Percentiles rank a stretch among this genome's conserved stretches.
These are phyloP conservation scores for Ophiocordyceps camponoti-floridani DNA, from an alignment of 2,329 filamentous ascomycete genomes.

Conservation along the genomic window DNA sequence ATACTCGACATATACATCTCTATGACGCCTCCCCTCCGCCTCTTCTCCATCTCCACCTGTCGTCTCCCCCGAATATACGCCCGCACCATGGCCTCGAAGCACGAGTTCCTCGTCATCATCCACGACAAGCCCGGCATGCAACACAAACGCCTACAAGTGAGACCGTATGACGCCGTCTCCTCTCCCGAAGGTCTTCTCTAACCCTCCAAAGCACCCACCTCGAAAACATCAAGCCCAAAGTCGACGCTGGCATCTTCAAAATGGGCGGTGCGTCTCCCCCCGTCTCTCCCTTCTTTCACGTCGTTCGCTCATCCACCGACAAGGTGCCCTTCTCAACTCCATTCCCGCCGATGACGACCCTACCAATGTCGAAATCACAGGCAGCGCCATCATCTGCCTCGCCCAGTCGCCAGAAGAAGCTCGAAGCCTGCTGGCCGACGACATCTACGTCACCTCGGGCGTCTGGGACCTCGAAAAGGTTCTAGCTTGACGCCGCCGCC, in stretches of 20 bases:
- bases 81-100: constrained; percentile 12
- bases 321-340: constrained; percentile 51
- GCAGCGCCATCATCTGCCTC: constrained; percentile 49
- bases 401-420: constrained; percentile 56
- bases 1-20: not conserved
- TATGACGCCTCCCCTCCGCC: not conserved
- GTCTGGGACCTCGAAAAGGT: constrained; percentile 71
- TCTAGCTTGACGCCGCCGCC: constrained; percentile 4
- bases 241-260: constrained; percentile 39
- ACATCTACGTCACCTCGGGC: constrained; percentile 52
- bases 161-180: constrained; percentile 23
- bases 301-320: not conserved
- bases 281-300: not conserved
- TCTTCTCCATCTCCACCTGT: not conserved
- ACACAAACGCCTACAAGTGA: constrained; percentile 43
- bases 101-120: constrained; percentile 51
- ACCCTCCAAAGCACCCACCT: constrained; percentile 27
- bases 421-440: constrained; percentile 44
- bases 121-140: constrained; percentile 45
- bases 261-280: constrained; percentile 38
- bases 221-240: constrained; percentile 28
- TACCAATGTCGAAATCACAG: constrained; percentile 49
- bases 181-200: not conserved
- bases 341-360: constrained; percentile 43
- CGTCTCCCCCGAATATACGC: not conserved